Conservation (phyloP, 1,139 yeast genomes). For the Protomyces arabidopsidicola region DNA sequence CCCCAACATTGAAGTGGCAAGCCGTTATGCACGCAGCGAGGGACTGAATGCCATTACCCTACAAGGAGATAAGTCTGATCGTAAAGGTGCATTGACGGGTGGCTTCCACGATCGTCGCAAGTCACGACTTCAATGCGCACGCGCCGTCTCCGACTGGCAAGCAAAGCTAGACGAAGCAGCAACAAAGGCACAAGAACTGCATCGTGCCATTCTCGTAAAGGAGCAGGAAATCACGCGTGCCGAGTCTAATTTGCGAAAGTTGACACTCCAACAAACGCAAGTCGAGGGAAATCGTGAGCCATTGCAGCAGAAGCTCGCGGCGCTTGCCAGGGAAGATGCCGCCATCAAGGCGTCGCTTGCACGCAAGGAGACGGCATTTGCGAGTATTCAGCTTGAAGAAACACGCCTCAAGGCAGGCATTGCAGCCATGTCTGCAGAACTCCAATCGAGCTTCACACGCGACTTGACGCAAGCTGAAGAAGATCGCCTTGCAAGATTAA, state of each 20-base stretch:
- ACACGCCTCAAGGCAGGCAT: slow-evolving; percentile 34
- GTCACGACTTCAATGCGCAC: slow-evolving; percentile 68
- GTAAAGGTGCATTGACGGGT: slow-evolving; percentile 79
- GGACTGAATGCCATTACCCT: slow-evolving; percentile 75
- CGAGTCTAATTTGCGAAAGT: slow-evolving; percentile 49
- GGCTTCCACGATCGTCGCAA: slow-evolving; percentile 71
- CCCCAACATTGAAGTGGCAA: slow-evolving; percentile 62
- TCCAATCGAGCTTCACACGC: slow-evolving; percentile 52
- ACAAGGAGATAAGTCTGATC: slow-evolving; percentile 86
- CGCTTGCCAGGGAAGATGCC: slow-evolving; percentile 44
- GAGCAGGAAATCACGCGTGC: slow-evolving; percentile 48
- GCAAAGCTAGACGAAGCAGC: slow-evolving; percentile 46
- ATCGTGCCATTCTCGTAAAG: slow-evolving; percentile 41
- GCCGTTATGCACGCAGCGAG: slow-evolving; percentile 59
- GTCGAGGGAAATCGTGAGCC: slow-evolving; percentile 47
- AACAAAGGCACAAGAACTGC: slow-evolving; percentile 42
- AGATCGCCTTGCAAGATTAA: slow-evolving; percentile 43
- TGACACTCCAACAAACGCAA: slow-evolving; percentile 46
- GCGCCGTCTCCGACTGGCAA: slow-evolving; percentile 51
- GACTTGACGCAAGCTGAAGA: slow-evolving; percentile 50
- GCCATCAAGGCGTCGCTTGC: slow-evolving; percentile 32
- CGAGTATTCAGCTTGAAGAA: slow-evolving; percentile 39
- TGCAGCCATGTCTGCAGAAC: slow-evolving; percentile 50
- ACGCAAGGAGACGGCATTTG: slow-evolving; percentile 31
- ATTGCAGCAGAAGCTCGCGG: slow-evolving; percentile 45